These are phyloP conservation scores for Pezicula neosporulosa DNA, from an alignment of 2,329 filamentous ascomycete species.

Conservation along the genomic window DNA sequence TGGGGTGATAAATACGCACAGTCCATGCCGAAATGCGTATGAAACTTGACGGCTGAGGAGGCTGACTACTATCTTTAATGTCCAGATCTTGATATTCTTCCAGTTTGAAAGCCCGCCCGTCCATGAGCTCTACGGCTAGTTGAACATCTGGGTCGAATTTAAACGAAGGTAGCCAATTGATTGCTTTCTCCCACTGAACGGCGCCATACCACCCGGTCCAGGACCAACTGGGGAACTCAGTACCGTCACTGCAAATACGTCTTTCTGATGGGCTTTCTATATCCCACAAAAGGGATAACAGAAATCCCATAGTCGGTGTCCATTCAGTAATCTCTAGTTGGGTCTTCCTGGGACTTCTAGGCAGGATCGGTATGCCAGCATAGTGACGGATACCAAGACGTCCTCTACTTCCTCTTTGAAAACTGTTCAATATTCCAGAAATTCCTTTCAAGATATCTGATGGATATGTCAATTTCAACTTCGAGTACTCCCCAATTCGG, in stretches of 20 bases:
- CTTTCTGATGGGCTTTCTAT: constrained; percentile 2
- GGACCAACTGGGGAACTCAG: constrained; percentile 1
- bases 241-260: not conserved
- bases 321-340: constrained; percentile 1
- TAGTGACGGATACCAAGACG: not conserved
- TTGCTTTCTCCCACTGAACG: not conserved
- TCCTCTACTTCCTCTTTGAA: not conserved
- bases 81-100: no score
- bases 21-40: no score
- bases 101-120: no score
- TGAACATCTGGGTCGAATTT: no score
- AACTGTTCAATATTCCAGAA: constrained; percentile 2
- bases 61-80: no score
- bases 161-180: not conserved
- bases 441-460: not conserved
- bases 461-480: not conserved
- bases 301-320: constrained; percentile 1
- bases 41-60: no score
- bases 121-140: no score
- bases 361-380: constrained; percentile 1
- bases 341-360: not conserved
- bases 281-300: constrained; percentile 1
- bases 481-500: constrained; percentile 2
- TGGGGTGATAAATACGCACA: no score
- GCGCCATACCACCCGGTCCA: constrained; percentile 1